Evolutionary conservation across 129 eudicot species (phyloP).

Genomic region (Pulicaria dysenterica): DNA sequence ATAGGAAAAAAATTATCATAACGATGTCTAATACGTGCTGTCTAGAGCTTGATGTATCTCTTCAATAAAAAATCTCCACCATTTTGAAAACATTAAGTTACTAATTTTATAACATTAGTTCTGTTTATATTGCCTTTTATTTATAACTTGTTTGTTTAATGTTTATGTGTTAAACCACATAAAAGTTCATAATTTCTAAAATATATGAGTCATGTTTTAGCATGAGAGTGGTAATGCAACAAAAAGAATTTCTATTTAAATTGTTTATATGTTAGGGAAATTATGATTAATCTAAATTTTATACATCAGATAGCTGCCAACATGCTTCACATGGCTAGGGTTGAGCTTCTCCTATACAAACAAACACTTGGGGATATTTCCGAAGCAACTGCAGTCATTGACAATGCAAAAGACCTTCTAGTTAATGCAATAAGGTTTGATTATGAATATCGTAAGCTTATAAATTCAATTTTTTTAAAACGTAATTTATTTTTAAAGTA

Average conservation of each 20-base stretch:
- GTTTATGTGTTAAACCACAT: conserved; percentile 5
- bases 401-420: conserved; percentile 57
- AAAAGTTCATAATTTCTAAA: neutral
- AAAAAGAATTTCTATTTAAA: neutral
- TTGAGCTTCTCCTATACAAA: conserved; percentile 49
- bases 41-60: no score
- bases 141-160: conserved; percentile 1
- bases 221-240: no score
- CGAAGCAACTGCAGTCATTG: conserved; percentile 56
- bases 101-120: neutral
- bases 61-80: no score
- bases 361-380: conserved; percentile 39
- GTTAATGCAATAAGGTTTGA: conserved; percentile 60
- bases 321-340: conserved; percentile 69
- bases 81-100: neutral
- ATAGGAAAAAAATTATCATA: no score
- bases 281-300: conserved; percentile 8
- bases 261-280: neutral
- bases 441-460: neutral
- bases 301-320: conserved; percentile 63
- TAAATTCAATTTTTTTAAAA: neutral
- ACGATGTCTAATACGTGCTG: no score
- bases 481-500: neutral
- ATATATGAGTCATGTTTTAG: neutral
- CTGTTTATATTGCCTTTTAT: neutral